phyloP scores from a whole-genome alignment of 352 stramenopile genomes.

The Phytophthora agathidicida region DNA sequence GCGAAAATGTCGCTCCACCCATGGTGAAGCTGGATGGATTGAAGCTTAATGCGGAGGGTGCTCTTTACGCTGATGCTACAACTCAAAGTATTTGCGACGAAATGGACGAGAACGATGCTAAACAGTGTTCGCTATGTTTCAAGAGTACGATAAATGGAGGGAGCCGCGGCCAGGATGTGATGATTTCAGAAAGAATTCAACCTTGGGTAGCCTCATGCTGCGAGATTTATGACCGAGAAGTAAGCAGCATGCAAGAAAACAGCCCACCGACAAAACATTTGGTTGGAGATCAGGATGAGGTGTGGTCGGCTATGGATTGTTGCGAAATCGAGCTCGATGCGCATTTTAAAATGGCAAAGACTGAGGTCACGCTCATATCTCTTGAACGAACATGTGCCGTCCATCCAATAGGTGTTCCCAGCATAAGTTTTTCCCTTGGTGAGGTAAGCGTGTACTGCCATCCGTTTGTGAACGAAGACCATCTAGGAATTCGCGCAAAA shows the following conservation, averaged over 20 bases:
- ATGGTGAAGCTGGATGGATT: constrained; percentile 27
- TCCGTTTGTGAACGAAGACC: constrained; percentile 54
- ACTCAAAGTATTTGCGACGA: not conserved
- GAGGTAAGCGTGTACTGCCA: constrained; percentile 65
- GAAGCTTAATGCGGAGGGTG: constrained; percentile 20
- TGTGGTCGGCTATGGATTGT: constrained; percentile 12
- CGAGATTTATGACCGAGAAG: constrained; percentile 12
- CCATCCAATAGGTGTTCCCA: constrained; percentile 53
- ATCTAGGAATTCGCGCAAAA: constrained; percentile 67
- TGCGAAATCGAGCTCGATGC: constrained; percentile 53
- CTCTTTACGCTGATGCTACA: constrained; percentile 1
- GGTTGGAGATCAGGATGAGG: not conserved
- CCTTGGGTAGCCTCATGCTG: constrained; percentile 33
- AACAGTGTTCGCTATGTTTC: constrained; percentile 6
- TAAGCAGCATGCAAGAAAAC: not conserved
- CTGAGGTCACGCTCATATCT: constrained; percentile 39
- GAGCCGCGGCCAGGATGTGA: constrained; percentile 25
- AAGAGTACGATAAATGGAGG: constrained; percentile 22
- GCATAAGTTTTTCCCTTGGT: constrained; percentile 48
- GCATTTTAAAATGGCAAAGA: constrained; percentile 67
- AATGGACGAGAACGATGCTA: constrained; percentile 6
- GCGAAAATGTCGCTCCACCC: not conserved
- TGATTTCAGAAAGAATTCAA: constrained; percentile 24
- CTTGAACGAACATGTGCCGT: constrained; percentile 47
- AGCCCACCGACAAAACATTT: not conserved